Base-by-base conservation (phyloP, 768 basidiomycete genomes). In the Hygrophorus pudorinus region DNA sequence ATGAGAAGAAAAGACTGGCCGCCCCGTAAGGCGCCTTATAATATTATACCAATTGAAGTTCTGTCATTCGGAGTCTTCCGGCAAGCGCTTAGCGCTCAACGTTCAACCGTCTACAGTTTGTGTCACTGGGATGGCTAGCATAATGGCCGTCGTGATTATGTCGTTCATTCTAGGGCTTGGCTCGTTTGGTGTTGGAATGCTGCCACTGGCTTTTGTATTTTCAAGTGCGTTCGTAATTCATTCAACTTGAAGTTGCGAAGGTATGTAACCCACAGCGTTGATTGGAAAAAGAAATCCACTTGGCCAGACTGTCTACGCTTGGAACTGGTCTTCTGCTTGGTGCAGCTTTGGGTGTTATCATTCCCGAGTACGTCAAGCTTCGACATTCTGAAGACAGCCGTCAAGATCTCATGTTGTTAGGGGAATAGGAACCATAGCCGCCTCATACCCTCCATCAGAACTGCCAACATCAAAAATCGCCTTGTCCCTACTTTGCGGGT, bases 241-340 rank as follows among this genome's bases (percentile, higher is more conserved):
- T 42, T 48, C 48, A 29, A 40, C 36, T 39, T 46, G 40, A 13
- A 30, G 12, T 41, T 31, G 27, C n/a, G n/a, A n/a, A n/a, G n/a
- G n/a, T 46, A 45, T 33, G 27, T 45, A 45, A 51, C 41, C 48
- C 46, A 41, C 41, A 30, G 40, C 44, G 27, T 43, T 35, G 41
- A 30, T 32, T 44, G 53, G n/a, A 30, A 42, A 54, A 67, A 72
- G 67, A 64, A 51, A 59, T 37, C 49, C 65, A 65, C 51, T 51
- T 65, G 32, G 66, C 72, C 47, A 61, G 67, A 61, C 64, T 71
- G 51, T 65, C 63, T 6, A 73, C 74, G 34, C 58, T 89, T 12
- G 85, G 88, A 9, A 85, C 85, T 6, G 93, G 93, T 9, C 65
- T 97, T 9, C 71, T 98, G 13, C 72, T 96, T 11, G 93, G 93